Evolutionary conservation across 768 basidiomycete species (phyloP).

Genomic region (Suillus occidentalis): DNA sequence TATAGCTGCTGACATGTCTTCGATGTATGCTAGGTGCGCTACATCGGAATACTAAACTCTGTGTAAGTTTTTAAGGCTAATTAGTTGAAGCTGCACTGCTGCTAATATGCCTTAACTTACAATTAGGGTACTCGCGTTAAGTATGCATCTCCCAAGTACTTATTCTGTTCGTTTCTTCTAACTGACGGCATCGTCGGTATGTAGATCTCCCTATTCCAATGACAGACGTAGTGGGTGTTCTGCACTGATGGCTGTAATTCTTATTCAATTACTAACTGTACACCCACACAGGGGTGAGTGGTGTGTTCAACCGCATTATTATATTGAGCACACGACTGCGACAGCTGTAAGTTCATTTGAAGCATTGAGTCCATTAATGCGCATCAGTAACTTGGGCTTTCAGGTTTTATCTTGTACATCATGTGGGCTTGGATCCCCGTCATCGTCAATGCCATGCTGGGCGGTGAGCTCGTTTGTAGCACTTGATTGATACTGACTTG

Average conservation of each 20-base stretch:
- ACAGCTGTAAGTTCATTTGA: not conserved
- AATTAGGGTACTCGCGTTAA: not conserved
- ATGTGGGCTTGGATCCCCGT: not conserved
- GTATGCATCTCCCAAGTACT: not conserved
- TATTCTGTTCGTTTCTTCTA: not conserved
- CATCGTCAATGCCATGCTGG: not conserved
- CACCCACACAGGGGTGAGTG: not conserved
- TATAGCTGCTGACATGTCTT: not conserved
- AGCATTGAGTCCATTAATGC: not conserved
- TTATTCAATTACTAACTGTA: not conserved
- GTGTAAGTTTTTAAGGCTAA: not conserved
- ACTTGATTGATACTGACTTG: not conserved
- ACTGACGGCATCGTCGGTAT: not conserved
- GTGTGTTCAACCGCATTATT: not conserved
- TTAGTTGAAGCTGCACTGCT: not conserved
- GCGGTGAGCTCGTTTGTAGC: not conserved
- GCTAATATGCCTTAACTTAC: not conserved
- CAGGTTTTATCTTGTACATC: accelerated
- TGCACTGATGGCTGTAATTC: not conserved
- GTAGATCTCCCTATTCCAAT: not conserved
- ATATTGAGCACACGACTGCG: not conserved
- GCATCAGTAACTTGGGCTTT: not conserved
- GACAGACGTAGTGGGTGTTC: not conserved
- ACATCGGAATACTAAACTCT: not conserved
- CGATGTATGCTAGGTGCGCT: not conserved